phyloP scores from a whole-genome alignment of 2,329 filamentous ascomycete genomes.

The Penicillium freii region DNA sequence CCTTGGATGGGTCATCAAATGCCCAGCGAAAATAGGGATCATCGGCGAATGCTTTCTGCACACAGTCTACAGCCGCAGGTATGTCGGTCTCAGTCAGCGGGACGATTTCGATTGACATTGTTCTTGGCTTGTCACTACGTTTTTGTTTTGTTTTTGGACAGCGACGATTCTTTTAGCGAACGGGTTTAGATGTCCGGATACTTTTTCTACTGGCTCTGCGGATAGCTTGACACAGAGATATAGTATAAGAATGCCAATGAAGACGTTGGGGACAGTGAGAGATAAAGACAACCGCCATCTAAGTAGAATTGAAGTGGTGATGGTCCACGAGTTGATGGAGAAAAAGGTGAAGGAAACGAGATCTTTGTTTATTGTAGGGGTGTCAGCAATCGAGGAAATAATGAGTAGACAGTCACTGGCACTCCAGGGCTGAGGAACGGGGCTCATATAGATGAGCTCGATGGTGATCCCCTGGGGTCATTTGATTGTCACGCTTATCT shows the following conservation, averaged over 20 bases:
- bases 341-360: neutral
- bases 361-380: conserved; percentile 3
- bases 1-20: conserved; percentile 58
- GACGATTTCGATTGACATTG: conserved; percentile 56
- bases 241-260: conserved; percentile 35
- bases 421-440: neutral
- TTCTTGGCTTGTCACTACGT: conserved; percentile 19
- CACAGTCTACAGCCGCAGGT: conserved; percentile 61
- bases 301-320: conserved; percentile 23
- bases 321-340: conserved; percentile 15
- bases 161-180: conserved; percentile 14
- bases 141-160: conserved; percentile 13
- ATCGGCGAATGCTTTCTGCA: conserved; percentile 64
- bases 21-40: conserved; percentile 68
- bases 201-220: conserved; percentile 33
- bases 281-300: conserved; percentile 35
- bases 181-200: conserved; percentile 17
- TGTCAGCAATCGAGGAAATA: conserved; percentile 9
- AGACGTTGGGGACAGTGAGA: conserved; percentile 32
- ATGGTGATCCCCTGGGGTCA: conserved; percentile 1
- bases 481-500: conserved; percentile 9
- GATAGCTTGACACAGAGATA: conserved; percentile 33
- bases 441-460: conserved; percentile 20
- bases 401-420: conserved; percentile 3
- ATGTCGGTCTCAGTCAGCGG: conserved; percentile 60